Conservation (phyloP, 768 basidiomycete species). For the Hygrophorus pudorinus region DNA sequence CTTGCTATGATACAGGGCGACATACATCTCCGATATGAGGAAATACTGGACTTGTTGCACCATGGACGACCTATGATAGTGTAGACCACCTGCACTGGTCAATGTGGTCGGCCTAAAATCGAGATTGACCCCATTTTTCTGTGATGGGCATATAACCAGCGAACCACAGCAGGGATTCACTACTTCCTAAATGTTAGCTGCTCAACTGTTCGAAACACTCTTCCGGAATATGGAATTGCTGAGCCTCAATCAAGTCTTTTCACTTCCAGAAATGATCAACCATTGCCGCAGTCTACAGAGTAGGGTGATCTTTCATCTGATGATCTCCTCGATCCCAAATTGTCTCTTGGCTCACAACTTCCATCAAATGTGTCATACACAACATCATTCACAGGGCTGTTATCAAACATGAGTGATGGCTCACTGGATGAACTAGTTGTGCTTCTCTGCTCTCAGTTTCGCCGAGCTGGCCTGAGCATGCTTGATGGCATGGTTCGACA, state of each 20-base stretch:
- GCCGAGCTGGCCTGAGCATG: conserved; percentile 13
- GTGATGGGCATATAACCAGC: conserved; percentile 19
- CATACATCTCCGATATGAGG: conserved; percentile 6
- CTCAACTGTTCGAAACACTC: conserved; percentile 1
- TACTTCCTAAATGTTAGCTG: conserved; percentile 10
- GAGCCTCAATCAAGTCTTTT: conserved; percentile 7
- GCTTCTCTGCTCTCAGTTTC: too few relatives aligned
- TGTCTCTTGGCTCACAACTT: too few relatives aligned
- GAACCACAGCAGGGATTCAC: conserved; percentile 15
- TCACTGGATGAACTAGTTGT: too few relatives aligned
- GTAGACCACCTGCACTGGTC: conserved; percentile 21
- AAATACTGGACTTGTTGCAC: conserved; percentile 7
- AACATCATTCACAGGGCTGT: too few relatives aligned
- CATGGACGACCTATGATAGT: too few relatives aligned
- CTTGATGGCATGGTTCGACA: conserved; percentile 14
- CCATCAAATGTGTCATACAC: too few relatives aligned
- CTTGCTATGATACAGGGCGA: conserved; percentile 9
- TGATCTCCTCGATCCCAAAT: conserved; percentile 4
- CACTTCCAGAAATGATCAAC: background rate
- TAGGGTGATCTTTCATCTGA: conserved; percentile 9
- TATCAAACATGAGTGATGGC: too few relatives aligned
- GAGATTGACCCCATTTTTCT: conserved; percentile 23
- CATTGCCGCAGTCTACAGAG: background rate
- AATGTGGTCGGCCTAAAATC: conserved; percentile 19
- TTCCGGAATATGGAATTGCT: conserved; percentile 10